Evolutionary conservation across 2,329 filamentous ascomycete species (phyloP), one percentile per base, ranked within the genome.

Genomic region (Chrysosphaeria jannelii): DNA sequence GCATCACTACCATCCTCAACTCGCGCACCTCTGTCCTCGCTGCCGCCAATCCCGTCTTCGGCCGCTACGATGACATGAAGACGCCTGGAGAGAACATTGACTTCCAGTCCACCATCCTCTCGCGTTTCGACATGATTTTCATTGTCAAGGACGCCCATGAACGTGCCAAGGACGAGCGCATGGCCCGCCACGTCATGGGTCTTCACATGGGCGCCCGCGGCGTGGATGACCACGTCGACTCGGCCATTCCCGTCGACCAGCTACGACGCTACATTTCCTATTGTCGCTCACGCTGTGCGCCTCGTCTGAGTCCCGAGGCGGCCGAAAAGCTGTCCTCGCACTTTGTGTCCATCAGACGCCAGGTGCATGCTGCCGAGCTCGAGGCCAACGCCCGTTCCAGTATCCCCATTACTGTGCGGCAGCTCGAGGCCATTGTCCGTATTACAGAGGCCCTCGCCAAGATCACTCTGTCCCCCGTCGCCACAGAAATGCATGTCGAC

Each of bases 121-220:
- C 81, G 3, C 74, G 85, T 57, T 97, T 97, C 42, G 85, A 97
- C 44, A 91, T 97, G 75, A 93, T 97, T 33, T 97, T 93, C 51
- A 91, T 97, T 33, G 81, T 97, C 30, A 75, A 74, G 35, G 85
- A 97, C 42, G 78, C 89, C 30, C 85, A 97, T 42, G 75, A 81
- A 30, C 61, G 75, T 21, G 68, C 62, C 27, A 74, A 81, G 37
- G 85, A 97, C 39, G 76, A 91, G 48, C 67, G 58, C 4, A 93
- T 97, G 37, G 85, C 85, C 8, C 81, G 69, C 39, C 85, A 97
- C 58, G 81, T 97, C 39, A 90, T 97, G 66, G 66, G 70, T 21
- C 79, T 97, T 31, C 81, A 93, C 37, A 93, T 91, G 74, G 76
- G 78, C 28, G 72, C 74, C 9, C 64, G 70, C 25, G 71, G 74